Base-by-base conservation (phyloP, 768 basidiomycete genomes). In the Tylopilus subfusipes region DNA sequence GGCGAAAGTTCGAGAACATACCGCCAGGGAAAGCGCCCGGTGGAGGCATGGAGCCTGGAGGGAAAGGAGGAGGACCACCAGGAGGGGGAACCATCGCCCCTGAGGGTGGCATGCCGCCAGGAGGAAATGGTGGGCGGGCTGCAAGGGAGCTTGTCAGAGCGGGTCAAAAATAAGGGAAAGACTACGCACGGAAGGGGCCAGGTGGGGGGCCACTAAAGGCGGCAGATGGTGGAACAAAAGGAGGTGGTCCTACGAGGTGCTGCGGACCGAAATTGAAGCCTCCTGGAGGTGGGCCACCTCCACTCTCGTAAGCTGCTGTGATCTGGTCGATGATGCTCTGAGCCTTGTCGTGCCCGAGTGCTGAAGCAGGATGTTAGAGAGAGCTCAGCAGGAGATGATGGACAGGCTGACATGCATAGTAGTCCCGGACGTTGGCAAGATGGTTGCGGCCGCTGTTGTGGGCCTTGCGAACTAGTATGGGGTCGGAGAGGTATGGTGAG, bases 251-350 rank as follows among this genome's bases (percentile, higher is more conserved):
- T 48, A 79, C 81, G 48, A 91, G 76, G 70, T 90, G 88, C 56
- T 89, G 89, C 38, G 90, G 88, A 22, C 88, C 88, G 61, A 91
- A 91, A 9, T 88, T 88, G 58, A 92, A 93, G 4, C 91, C 90
- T 48, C 90, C 90, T 12, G 89, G 89, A 60, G 91, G 91, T 38
- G 90, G 91, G 2, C 89, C 89, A 48, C 86, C 85, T 40, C 89
- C 85, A 27, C 80, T 82, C 73, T 98, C 96, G 66, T 96, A 97
- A 24, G 90, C 86, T 21, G 89, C 85, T 34, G 93, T 95, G 72
- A 99, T 98, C 72, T 96, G 92, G 81, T 99, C 96, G 69, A 99
- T 98, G 69, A 98, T 93, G 64, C 76, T 93, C 72, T 99, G 97
- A 18, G 96, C 95, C 72, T 96, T 96, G 80, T 98, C 95, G 73